Conservation (phyloP, 768 basidiomycete species). For the Auriscalpium microsporum region DNA sequence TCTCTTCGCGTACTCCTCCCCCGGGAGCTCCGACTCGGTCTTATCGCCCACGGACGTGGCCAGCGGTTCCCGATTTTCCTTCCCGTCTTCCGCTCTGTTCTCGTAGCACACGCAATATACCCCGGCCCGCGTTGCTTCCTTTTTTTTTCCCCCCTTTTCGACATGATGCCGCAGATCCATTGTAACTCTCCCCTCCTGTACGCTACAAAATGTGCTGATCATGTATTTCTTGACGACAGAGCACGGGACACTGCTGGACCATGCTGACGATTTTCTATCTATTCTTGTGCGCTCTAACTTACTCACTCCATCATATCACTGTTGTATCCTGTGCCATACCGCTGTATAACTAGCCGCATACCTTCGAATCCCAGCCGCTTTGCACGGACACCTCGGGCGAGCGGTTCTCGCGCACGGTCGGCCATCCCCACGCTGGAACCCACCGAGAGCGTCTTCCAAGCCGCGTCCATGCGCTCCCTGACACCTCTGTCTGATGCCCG, state of each 20-base stretch:
- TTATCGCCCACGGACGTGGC: neutral
- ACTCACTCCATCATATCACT: neutral
- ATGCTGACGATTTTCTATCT: constrained; percentile 3
- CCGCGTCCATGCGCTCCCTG: no score
- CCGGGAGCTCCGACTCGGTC: neutral
- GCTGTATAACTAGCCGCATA: neutral
- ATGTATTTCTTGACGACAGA: constrained; percentile 10
- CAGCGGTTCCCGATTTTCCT: constrained; percentile 9
- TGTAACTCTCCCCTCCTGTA: neutral
- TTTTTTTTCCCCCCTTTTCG: no score
- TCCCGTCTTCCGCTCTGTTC: constrained; percentile 14
- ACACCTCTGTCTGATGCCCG: no score
- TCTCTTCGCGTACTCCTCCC: neutral
- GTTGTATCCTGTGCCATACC: neutral
- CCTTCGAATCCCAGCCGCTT: neutral
- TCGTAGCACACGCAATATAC: constrained; percentile 1
- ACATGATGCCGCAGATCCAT: neutral
- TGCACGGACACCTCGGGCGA: no score
- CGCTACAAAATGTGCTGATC: constrained; percentile 2
- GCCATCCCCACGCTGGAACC: no score
- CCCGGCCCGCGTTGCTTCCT: neutral
- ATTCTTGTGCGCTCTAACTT: neutral
- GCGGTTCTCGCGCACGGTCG: no score
- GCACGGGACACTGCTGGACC: constrained; percentile 7
- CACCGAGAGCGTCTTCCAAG: no score